A percentile compares a stretch with the other conserved stretches of the same genome.
These are phyloP conservation scores for Terfezia claveryi DNA, from an alignment of 495 filamentous ascomycete genomes.

Conservation along the genomic window DNA sequence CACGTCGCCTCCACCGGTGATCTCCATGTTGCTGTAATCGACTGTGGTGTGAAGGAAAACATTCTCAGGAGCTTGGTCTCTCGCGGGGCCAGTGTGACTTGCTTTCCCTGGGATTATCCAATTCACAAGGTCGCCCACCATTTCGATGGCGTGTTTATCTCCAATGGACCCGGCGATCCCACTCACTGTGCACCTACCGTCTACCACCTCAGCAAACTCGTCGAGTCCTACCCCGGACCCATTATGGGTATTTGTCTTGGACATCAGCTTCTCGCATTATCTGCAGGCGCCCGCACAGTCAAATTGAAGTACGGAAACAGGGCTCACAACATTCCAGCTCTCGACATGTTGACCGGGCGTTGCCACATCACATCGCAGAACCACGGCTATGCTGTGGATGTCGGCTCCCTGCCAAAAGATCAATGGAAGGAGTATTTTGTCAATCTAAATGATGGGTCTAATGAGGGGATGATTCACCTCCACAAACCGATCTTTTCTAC, in stretches of 20 bases:
- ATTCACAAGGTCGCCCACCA: conserved; percentile 95
- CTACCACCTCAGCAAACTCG: conserved; percentile 66
- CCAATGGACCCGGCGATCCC: conserved; percentile 92
- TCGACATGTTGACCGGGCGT: conserved; percentile 82
- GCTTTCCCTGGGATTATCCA: conserved; percentile 87
- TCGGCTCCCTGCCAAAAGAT: conserved; percentile 37
- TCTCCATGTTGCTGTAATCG: conserved; percentile 69
- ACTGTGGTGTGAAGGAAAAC: conserved; percentile 99
- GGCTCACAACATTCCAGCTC: conserved; percentile 89
- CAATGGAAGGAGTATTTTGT: conserved; percentile 97
- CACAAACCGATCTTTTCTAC: conserved; percentile 92
- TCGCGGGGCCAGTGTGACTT: conserved; percentile 71
- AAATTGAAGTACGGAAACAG: conserved; percentile 97
- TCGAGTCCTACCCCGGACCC: conserved; percentile 73
- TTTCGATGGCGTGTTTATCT: conserved; percentile 96
- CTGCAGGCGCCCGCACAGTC: conserved; percentile 62
- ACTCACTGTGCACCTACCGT: conserved; percentile 87
- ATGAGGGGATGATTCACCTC: conserved; percentile 87
- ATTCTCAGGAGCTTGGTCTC: conserved; percentile 81
- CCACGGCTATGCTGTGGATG: conserved; percentile 93
- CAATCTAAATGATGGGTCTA: conserved; percentile 87
- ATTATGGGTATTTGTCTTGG: conserved; percentile 96
- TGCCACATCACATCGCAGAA: conserved; percentile 98
- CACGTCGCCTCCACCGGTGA: conserved; percentile 39
- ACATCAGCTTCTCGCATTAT: conserved; percentile 69